Conservation (phyloP, 441 rosid species). For the Euphorbia celastroides region DNA sequence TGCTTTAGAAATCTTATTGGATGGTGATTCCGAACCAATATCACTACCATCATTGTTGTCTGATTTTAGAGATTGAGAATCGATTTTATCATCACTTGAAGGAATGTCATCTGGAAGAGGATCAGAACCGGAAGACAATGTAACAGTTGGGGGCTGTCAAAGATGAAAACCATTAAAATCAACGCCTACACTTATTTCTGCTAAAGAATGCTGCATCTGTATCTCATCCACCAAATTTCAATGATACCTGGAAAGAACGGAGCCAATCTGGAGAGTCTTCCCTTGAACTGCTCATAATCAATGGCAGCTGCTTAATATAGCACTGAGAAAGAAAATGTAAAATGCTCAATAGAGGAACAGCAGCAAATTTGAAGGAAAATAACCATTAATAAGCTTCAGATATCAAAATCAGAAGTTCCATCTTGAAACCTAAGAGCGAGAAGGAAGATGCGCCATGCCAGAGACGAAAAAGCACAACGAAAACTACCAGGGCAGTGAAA, state of each 20-base stretch:
- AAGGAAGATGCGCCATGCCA: background rate
- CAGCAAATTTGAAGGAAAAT: background rate
- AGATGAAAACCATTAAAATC: background rate
- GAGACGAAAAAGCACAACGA: background rate
- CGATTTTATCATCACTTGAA: conserved; percentile 24
- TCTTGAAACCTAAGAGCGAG: background rate
- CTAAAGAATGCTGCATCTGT: background rate
- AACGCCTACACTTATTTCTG: background rate
- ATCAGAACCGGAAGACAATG: conserved; percentile 57
- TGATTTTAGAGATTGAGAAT: conserved; percentile 25
- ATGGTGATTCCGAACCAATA: conserved; percentile 18
- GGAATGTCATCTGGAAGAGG: conserved; percentile 37
- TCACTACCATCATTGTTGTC: conserved; percentile 12
- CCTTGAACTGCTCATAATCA: conserved; percentile 56
- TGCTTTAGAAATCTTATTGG: conserved; percentile 23
- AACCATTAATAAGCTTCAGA: background rate
- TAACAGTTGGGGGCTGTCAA: conserved; percentile 49
- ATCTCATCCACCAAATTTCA: background rate
- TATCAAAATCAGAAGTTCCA: background rate
- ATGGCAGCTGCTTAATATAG: background rate
- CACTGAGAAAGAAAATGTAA: background rate
- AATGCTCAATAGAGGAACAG: background rate
- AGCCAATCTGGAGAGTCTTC: conserved; percentile 93
- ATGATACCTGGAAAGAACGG: conserved; percentile 56
- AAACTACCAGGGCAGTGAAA: background rate